A percentile compares a stretch with the other conserved stretches of the same genome.
These are phyloP conservation scores for Microsporum canis DNA, from an alignment of 2,329 filamentous ascomycete species.

Conservation along the genomic window DNA sequence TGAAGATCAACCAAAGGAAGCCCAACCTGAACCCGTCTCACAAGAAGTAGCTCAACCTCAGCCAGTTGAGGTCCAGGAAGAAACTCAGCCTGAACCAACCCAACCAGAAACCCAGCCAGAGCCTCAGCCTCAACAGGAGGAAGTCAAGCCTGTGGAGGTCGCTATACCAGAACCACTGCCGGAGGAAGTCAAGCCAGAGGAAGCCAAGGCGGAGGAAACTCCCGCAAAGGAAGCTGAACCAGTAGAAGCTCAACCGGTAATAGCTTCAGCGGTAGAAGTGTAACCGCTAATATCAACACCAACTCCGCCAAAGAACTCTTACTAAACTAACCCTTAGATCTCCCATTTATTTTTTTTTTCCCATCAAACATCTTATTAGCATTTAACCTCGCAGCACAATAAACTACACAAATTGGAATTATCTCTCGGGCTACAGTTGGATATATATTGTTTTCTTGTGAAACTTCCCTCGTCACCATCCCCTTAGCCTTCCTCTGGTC, in stretches of 20 bases:
- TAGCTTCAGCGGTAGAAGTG: not conserved
- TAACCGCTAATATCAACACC: not conserved
- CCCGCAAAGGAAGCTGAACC: not conserved
- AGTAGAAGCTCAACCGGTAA: not conserved
- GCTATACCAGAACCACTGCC: not conserved
- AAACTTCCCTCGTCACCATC: not conserved
- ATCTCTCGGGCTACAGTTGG: conserved; percentile 3
- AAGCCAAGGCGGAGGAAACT: not conserved
- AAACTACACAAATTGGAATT: conserved; percentile 2
- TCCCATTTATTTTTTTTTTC: not conserved
- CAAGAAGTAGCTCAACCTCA: not conserved
- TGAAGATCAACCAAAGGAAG: not conserved
- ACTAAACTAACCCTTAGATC: not conserved
- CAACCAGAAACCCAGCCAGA: not conserved
- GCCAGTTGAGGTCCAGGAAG: not conserved
- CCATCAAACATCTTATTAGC: not conserved
- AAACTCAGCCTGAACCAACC: not conserved
- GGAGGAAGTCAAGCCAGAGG: not conserved
- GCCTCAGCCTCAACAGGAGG: not conserved
- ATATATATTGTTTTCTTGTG: conserved; percentile 2
- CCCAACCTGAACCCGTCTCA: not conserved
- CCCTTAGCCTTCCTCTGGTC: not conserved
- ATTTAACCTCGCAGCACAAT: not conserved
- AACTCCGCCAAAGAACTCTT: not conserved
- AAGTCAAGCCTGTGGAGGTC: not conserved